phyloP scores from a whole-genome alignment of 345 rosid genomes.

The Corchorus olitorius region DNA sequence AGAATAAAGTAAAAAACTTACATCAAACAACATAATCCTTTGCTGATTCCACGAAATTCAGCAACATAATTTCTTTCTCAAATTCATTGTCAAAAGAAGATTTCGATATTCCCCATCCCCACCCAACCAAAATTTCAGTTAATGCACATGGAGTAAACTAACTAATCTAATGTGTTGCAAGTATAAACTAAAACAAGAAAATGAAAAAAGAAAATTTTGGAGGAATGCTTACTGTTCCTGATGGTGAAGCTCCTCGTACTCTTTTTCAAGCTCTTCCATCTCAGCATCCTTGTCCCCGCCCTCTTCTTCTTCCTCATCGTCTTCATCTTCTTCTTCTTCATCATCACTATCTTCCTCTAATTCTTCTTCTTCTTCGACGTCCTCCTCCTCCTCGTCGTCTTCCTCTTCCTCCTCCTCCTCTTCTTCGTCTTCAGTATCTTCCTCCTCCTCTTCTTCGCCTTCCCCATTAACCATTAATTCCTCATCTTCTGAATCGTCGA shows the following conservation, averaged over 20 bases:
- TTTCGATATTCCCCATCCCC: background rate
- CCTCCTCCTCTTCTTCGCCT: conserved; percentile 20
- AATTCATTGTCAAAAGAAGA: background rate
- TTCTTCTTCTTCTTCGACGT: conserved; percentile 24
- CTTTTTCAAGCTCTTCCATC: conserved; percentile 89
- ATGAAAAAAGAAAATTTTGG: background rate
- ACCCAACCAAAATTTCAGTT: background rate
- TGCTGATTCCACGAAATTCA: background rate
- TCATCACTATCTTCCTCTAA: conserved; percentile 43
- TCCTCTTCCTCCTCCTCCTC: conserved; percentile 21
- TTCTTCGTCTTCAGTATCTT: conserved; percentile 27
- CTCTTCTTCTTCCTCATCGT: conserved; percentile 24
- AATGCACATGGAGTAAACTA: background rate
- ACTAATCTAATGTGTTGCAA: background rate
- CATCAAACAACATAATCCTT: background rate
- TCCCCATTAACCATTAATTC: conserved; percentile 23
- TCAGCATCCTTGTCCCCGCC: conserved; percentile 51
- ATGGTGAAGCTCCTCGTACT: conserved; percentile 60
- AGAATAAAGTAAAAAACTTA: background rate
- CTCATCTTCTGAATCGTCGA: conserved; percentile 32
- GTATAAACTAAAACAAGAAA: background rate
- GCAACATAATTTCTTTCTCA: background rate
- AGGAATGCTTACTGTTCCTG: conserved; percentile 65
- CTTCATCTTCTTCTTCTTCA: conserved; percentile 43
- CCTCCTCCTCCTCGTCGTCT: conserved; percentile 27